These are phyloP conservation scores for Fraxinus americana DNA, from an alignment of 257 asterid genomes.

Conservation along the genomic window DNA sequence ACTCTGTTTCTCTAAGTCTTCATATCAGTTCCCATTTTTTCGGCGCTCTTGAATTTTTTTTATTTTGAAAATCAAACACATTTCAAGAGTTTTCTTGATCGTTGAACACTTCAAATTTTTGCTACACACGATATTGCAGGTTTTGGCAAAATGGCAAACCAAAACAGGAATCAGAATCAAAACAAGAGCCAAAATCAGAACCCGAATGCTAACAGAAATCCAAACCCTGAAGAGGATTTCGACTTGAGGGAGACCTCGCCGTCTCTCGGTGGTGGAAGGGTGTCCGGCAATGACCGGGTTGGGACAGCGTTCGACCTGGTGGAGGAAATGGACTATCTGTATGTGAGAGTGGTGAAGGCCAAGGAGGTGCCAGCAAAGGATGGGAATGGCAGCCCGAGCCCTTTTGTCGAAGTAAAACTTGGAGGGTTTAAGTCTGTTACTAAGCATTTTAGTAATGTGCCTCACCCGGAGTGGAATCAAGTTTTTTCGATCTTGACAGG, in stretches of 20 bases:
- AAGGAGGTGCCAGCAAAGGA: conserved; percentile 52
- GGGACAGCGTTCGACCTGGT: conserved; percentile 83
- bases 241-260: conserved; percentile 77
- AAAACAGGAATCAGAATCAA: conserved; percentile 36
- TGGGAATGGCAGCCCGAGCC: conserved; percentile 41
- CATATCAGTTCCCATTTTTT: conserved; percentile 27
- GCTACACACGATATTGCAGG: background rate
- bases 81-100: conserved; percentile 17
- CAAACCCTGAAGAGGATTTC: conserved; percentile 50
- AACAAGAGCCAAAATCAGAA: conserved; percentile 28
- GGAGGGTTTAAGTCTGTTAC: conserved; percentile 65
- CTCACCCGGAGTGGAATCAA: conserved; percentile 83
- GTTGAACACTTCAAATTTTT: background rate
- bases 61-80: background rate
- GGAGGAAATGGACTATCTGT: conserved; percentile 66
- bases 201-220: conserved; percentile 13
- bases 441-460: conserved; percentile 34
- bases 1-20: conserved; percentile 36
- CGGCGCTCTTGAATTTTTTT: conserved; percentile 36
- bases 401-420: conserved; percentile 69
- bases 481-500: conserved; percentile 64
- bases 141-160: conserved; percentile 35
- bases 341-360: conserved; percentile 57
- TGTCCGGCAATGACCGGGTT: conserved; percentile 52
- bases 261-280: conserved; percentile 79